Conservation (phyloP, 441 rosid species). For the Adansonia gregorii region DNA sequence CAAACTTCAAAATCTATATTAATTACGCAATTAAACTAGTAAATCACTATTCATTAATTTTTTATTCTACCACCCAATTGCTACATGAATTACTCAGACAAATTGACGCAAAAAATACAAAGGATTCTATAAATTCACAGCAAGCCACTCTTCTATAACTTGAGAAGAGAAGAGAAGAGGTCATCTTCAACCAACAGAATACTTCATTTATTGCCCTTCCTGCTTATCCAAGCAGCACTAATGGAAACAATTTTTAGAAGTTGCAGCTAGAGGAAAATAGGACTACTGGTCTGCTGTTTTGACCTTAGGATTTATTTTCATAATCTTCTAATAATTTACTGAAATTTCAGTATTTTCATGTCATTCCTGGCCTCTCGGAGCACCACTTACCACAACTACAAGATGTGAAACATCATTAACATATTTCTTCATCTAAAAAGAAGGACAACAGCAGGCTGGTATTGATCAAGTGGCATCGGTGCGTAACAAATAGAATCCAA, state of each 20-base stretch:
- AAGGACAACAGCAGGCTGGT: neutral
- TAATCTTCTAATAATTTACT: neutral
- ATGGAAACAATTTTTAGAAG: neutral
- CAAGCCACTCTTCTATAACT: constrained; percentile 2
- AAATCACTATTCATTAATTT: neutral
- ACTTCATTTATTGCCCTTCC: constrained; percentile 15
- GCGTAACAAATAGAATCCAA: constrained; percentile 13
- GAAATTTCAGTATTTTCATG: constrained; percentile 11
- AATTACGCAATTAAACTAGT: constrained; percentile 2
- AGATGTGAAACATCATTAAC: neutral
- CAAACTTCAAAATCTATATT: constrained; percentile 17
- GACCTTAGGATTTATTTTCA: constrained; percentile 19
- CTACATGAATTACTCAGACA: constrained; percentile 5
- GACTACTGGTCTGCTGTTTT: neutral
- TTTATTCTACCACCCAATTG: constrained; percentile 9
- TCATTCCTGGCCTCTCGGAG: neutral
- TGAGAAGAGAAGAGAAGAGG: constrained; percentile 5
- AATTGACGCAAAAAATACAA: constrained; percentile 4
- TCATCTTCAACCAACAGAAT: constrained; percentile 7
- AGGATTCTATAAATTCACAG: constrained; percentile 11
- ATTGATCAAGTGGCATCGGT: neutral
- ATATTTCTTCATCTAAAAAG: neutral
- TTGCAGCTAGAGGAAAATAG: constrained; percentile 15
- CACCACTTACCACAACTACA: neutral
- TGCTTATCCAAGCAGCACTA: constrained; percentile 8